Base-by-base conservation (phyloP, 2,329 filamentous ascomycete genomes). In the Emmonsiellopsis sp. region DNA sequence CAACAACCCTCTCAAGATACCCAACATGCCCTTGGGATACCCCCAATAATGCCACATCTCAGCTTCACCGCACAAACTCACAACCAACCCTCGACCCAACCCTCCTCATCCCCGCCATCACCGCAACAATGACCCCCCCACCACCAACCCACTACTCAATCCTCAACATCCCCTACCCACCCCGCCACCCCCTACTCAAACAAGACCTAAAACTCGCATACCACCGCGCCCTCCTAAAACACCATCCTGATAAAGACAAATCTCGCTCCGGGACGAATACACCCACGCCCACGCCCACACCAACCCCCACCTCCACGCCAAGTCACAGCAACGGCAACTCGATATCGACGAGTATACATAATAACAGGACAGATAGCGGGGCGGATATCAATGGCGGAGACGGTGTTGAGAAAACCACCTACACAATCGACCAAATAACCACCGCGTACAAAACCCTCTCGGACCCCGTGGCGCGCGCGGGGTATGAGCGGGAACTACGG, bases 211-310 rank as follows among this genome's bases (percentile, higher is more conserved):
- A 78, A 62, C 56, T 67, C 32, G 81, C 81, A 8, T 84, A 84
- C 63, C 78, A 77, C 55, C 73, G 70, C 47, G 78, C 80, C 6
- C 70, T 85, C 26, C 71, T 84, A 5, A 65, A 66, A 30, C 72
- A 82, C 59, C 82, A 85, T 62, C 82, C 82, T 0, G 81, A 85
- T 67, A 83, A 82, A 63, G 47, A 49, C 50, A 60, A 58, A 50
- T 55, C 55, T n/a, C 26, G 44, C 31, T 34, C 55, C 13, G 42
- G 43, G 16, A 38, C 55, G 31, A 34, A 50, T n/a, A 13, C 34
- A 31, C 1, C 46, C 41, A 48, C 32, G 13, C 26, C 44, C 50
- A 16, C n/a, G 5, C 26, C 54, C 16, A 48, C 44, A 13, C 40
- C 10, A 43, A 11, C 53, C 8, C 30, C 26, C n/a, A 31, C 53